Base-by-base conservation (phyloP, 2,329 filamentous ascomycete genomes). In the Exserohilum turcica region DNA sequence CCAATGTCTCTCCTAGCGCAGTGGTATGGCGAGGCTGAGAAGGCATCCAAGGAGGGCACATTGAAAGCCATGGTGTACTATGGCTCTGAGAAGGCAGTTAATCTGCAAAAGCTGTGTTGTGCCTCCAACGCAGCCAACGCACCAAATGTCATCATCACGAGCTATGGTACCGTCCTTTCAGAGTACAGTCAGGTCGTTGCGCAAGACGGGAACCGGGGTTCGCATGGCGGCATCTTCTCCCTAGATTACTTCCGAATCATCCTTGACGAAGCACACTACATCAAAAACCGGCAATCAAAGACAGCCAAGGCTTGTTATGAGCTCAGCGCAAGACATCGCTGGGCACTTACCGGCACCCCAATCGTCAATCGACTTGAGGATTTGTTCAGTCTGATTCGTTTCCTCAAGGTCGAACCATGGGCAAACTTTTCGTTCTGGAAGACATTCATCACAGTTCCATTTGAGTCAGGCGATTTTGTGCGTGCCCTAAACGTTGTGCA, bases 361-460 rank as follows among this genome's bases (percentile, higher is more conserved):
- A 97, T 99, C 51, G 93, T 99, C 62, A 99, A 99, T 73, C 88
- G 91, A 37, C 81, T 99, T 0, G 93, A 97, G 72, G 94, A 97
- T 74, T 78, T 99, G 12, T 97, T 97, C 77, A 96, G 91, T 67
- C 78, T 99, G 32, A 91, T 97, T 10, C 86, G 91, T 3, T 99
- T 97, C 76, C 79, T 99, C 9, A 87, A 91, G 51, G 94, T 99
- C 3, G 93, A 97, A 71, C 94, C 94, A 0, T 99, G 94, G 94
- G 94, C 89, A 67, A 97, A 97, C 73, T 99, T 99, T 74, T 96
- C 92, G 0, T 99, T 96, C 77, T 99, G 94, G 94, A 92, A 92
- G 71, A 97, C 94, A 0, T 99, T 99, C 72, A 97, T 99, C 68
- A 99, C 94, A 0, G 88, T 96, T 1, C 94, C 94, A 0, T 99